Base-by-base conservation (phyloP, 2,329 filamentous ascomycete genomes). In the Mollisia scopiformis region DNA sequence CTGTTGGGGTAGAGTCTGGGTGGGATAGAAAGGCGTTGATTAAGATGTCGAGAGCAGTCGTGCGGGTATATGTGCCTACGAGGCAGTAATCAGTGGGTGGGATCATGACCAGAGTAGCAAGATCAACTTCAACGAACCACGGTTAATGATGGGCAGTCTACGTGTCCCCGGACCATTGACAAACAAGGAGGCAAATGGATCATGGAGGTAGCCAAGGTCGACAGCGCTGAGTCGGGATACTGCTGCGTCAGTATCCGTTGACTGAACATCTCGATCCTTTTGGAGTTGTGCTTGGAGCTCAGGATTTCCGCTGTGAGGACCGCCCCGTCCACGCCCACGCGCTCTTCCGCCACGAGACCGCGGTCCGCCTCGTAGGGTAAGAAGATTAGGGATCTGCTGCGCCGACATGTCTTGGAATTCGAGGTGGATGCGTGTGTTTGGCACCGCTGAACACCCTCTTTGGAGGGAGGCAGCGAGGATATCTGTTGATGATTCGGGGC, bases 181-280 rank as follows among this genome's bases (percentile, higher is more conserved):
- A 73, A 97, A 92, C 57, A 82, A 82, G 56, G 78, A 78, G 2
- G 93, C 92, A 77, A 90, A 98, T 0, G 84, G 84, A 72, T 99
- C 95, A 2, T 90, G 78, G 1, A 99, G 80, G 74, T 98, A 98
- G 31, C 92, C 93, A 54, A 92, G 74, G 59, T 90, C 85, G 16
- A 98, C 92, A 13, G 94, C 94, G 74, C 93, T 98, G 75, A 96
- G 79, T 35, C 95, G 86, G 30, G 93, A 97, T 43, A 92, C 87
- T 61, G 92, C 92, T 27, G 95, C 95, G 79, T 99, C 95, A 62
- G 88, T 88, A 76, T 99, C 95, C 2, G 95, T 99, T 65, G 88
- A 87, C 75, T 96, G 94, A 59, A 99, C 88, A 41, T 89, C 84
- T 61, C 83, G 80, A 76, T 98, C 93, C 68, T 88, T 87, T 53